Evolutionary conservation across 306 rosid genomes (phyloP), one percentile per base, ranked within the genome.

Genomic region (Sophora flavescens): DNA sequence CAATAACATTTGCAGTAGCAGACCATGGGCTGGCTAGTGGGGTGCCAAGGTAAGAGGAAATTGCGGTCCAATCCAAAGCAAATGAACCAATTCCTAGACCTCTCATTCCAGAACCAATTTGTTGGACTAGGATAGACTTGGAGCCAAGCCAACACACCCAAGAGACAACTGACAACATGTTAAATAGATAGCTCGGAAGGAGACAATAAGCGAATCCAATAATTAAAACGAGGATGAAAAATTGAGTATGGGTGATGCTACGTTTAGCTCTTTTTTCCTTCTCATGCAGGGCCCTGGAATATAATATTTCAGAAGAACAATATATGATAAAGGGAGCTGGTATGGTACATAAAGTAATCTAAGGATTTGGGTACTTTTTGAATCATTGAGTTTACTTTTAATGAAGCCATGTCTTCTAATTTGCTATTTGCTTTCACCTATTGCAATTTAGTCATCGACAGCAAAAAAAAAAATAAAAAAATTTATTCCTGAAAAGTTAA

Each of bases 21-120:
- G 88, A 93, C 93, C 92, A 90, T 3, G 96, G 96, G 12, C 96
- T 93, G 18, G 96, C 97, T 3, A 93, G 65, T 64, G 97, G 97
- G 72, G 90, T 93, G 4, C 87, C 86, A 59, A 90, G 90, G 83
- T 88, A 90, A 7, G 97, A 32, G 28, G 93, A 84, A 78, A 93
- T 87, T 36, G 93, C 80, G 0, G 91, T 26, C 97, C 96, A 93
- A 72, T 93, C 97, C 82, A 93, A 63, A 81, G 92, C 97, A 12
- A 90, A 73, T 54, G 96, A 70, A 13, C 83, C 92, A 48, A 93
- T 66, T n/a, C 96, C 97, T 41, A 93, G 91, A 70, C 97, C 96
- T 1, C n/a, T 28, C 77, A 83, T 12, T 66, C 96, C 96, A 79
- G 97, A 93, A 32, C 97, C 96, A 57, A 93, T 62, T 76, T 93